phyloP scores from a whole-genome alignment of 2,329 filamentous ascomycete species.

The Botrytis deweyae region DNA sequence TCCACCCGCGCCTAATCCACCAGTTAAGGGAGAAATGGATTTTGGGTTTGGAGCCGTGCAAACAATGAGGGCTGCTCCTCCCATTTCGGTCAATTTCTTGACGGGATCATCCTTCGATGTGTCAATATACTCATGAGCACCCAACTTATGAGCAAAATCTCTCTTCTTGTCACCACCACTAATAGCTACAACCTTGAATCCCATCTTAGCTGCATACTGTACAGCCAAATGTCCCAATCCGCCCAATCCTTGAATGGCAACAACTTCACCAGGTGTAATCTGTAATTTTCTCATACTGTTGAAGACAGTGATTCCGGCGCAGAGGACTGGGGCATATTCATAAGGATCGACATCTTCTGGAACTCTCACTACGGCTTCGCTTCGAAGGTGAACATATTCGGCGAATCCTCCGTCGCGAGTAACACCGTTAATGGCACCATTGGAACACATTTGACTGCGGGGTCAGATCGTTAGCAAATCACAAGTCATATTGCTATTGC shows the following conservation, averaged over 20 bases:
- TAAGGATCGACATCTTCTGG: slow-evolving; percentile 53
- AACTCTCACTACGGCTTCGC: slow-evolving; percentile 59
- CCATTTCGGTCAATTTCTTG: slow-evolving; percentile 53
- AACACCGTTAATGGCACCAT: slow-evolving; percentile 63
- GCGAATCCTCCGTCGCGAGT: slow-evolving; percentile 66
- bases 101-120: slow-evolving; percentile 51
- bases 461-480: neutral
- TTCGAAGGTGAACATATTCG: slow-evolving; percentile 60
- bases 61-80: slow-evolving; percentile 61
- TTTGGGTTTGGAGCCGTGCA: slow-evolving; percentile 62
- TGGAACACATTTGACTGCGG: slow-evolving; percentile 62
- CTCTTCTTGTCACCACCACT: slow-evolving; percentile 66
- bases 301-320: slow-evolving; percentile 64
- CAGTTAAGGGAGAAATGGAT: slow-evolving; percentile 53
- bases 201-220: slow-evolving; percentile 74
- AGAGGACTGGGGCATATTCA: slow-evolving; percentile 59
- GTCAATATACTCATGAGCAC: slow-evolving; percentile 61
- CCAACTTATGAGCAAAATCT: slow-evolving; percentile 62
- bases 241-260: slow-evolving; percentile 67
- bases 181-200: slow-evolving; percentile 69
- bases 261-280: slow-evolving; percentile 52
- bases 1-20: slow-evolving; percentile 53
- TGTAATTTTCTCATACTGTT: slow-evolving; percentile 56
- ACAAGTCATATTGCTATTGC: neutral
- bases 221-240: slow-evolving; percentile 76